Conservation (phyloP, 371 early-diverging fungal species). For the Catenaria anguillulae region DNA sequence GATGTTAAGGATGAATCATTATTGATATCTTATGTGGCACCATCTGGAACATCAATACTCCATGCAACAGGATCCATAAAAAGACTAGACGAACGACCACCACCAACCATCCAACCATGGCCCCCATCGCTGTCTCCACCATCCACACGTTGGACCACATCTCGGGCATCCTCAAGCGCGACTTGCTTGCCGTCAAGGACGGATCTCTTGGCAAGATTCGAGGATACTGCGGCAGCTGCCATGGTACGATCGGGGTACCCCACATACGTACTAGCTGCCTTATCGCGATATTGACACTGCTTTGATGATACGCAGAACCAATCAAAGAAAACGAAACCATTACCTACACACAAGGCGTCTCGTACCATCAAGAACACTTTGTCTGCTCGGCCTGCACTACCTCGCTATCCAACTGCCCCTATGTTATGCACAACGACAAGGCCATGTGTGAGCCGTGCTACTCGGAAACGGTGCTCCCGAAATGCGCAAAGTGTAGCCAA, state of each 20-base stretch:
- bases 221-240: conserved; percentile 3
- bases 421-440: neutral
- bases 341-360: neutral
- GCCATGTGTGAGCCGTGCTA: neutral
- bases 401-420: neutral
- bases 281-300: too few relatives aligned
- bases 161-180: neutral
- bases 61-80: too few relatives aligned
- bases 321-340: conserved; percentile 4
- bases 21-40: too few relatives aligned
- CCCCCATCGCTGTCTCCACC: too few relatives aligned
- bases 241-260: neutral
- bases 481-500: neutral
- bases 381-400: neutral
- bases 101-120: too few relatives aligned
- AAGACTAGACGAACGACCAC: too few relatives aligned
- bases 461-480: neutral
- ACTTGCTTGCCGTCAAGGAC: neutral
- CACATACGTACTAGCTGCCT: too few relatives aligned
- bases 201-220: conserved; percentile 3
- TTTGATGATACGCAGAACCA: neutral
- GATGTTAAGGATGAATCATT: too few relatives aligned
- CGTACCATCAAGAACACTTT: neutral
- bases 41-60: too few relatives aligned
- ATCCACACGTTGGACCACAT: too few relatives aligned